phyloP scores from a whole-genome alignment of 176 grass and related monocot genomes.

The Juncus effusus region DNA sequence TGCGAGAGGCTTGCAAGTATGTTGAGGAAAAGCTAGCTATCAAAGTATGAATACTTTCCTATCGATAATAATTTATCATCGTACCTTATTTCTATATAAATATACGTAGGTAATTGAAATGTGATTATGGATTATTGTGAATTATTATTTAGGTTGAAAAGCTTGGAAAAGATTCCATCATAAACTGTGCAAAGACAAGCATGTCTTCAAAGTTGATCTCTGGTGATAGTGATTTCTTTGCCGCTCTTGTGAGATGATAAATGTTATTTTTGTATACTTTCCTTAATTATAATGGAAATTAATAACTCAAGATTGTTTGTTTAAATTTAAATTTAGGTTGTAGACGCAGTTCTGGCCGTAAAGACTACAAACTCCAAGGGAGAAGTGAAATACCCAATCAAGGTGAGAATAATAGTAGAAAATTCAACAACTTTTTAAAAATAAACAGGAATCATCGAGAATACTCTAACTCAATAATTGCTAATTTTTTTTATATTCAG shows the following conservation, averaged over 20 bases:
- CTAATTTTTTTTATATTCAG: conserved; percentile 37
- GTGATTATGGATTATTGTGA: conserved; percentile 7
- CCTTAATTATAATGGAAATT: not conserved
- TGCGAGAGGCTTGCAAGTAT: conserved; percentile 97
- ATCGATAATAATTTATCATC: not conserved
- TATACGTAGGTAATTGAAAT: not conserved
- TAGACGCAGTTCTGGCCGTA: conserved; percentile 85
- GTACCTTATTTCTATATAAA: not conserved
- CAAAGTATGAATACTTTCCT: conserved; percentile 44
- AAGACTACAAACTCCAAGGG: conserved; percentile 81
- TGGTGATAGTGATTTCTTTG: conserved; percentile 87
- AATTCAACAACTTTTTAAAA: no score
- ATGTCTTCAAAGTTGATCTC: conserved; percentile 93
- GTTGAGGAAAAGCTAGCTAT: conserved; percentile 78
- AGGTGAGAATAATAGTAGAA: conserved; percentile 37
- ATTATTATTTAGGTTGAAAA: conserved; percentile 71
- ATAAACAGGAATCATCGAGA: no score
- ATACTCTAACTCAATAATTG: not conserved
- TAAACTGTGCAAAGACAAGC: conserved; percentile 96
- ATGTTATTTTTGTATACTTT: conserved; percentile 1
- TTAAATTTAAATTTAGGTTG: conserved; percentile 50
- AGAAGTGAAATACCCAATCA: conserved; percentile 92
- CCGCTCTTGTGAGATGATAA: conserved; percentile 58
- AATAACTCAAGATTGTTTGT: conserved; percentile 4
- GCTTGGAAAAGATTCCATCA: conserved; percentile 83